Conservation (phyloP, 345 rosid species). For the Melaleuca quinquenervia region DNA sequence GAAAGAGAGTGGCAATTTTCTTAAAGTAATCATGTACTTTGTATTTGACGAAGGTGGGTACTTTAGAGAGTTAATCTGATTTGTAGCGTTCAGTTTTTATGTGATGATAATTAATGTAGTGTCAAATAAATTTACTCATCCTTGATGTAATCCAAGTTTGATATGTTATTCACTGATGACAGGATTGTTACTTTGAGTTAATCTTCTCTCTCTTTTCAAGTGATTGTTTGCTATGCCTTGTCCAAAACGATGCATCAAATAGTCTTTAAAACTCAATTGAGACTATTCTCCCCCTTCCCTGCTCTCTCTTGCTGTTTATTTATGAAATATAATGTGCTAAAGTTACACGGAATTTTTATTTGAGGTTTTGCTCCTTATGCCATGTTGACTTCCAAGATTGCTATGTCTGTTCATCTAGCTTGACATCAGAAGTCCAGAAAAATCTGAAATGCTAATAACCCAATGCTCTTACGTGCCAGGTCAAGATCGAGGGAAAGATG, state of each 20-base stretch:
- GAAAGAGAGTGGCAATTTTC: not conserved
- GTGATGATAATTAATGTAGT: not conserved
- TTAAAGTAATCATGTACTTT: not conserved
- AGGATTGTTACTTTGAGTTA: not conserved
- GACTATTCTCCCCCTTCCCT: not conserved
- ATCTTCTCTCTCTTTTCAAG: not conserved
- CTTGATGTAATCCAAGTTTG: not conserved
- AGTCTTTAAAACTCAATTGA: not conserved
- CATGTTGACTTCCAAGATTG: not conserved
- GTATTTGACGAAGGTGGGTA: not conserved
- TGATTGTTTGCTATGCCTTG: not conserved
- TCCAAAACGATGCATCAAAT: not conserved
- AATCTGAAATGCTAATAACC: not conserved
- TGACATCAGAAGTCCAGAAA: not conserved
- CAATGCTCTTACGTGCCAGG: conserved; percentile 20
- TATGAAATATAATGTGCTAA: not conserved
- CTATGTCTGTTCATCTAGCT: not conserved
- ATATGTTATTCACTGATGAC: not conserved
- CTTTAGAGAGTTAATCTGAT: not conserved
- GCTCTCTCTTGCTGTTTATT: not conserved
- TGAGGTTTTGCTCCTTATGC: not conserved
- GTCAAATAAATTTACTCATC: not conserved
- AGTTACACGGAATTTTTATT: not conserved
- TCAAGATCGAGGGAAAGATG: conserved; percentile 52
- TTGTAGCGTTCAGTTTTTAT: not conserved